phyloP scores from a whole-genome alignment of 2,329 filamentous ascomycete species.

The Penicillium glabrum region DNA sequence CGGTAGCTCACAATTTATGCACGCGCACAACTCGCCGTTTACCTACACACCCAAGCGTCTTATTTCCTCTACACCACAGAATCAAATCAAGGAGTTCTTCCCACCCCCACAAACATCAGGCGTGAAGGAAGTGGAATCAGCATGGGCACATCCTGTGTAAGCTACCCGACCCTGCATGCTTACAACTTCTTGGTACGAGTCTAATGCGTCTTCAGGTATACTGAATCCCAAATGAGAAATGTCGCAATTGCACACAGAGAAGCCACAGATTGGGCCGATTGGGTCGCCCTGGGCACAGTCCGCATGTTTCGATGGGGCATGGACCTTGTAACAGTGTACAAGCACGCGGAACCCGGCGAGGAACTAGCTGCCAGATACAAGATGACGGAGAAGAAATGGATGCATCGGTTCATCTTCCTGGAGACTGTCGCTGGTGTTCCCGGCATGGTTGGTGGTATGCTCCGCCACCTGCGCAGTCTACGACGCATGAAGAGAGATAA shows the following conservation, averaged over 20 bases:
- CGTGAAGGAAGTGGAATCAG: constrained; percentile 17
- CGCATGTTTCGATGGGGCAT: constrained; percentile 75
- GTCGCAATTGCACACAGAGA: constrained; percentile 76
- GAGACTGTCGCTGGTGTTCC: constrained; percentile 94
- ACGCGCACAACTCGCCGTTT: constrained; percentile 4
- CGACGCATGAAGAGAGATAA: constrained; percentile 88
- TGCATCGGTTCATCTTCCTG: constrained; percentile 86
- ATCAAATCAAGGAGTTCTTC: constrained; percentile 20
- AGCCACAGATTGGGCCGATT: constrained; percentile 72
- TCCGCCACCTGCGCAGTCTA: constrained; percentile 82
- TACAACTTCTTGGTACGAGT: not conserved
- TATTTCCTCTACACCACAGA: constrained; percentile 17
- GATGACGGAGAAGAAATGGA: constrained; percentile 85
- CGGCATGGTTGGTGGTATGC: constrained; percentile 95
- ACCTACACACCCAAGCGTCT: constrained; percentile 9
- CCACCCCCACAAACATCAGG: constrained; percentile 11
- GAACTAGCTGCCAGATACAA: constrained; percentile 54
- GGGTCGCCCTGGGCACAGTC: constrained; percentile 74
- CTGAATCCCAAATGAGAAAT: constrained; percentile 72
- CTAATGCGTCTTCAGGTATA: constrained; percentile 54
- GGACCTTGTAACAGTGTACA: constrained; percentile 78
- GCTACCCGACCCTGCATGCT: constrained; percentile 4
- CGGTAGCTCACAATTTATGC: constrained; percentile 16
- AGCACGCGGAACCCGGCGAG: constrained; percentile 61
- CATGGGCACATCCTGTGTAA: constrained; percentile 48